Base-by-base conservation (phyloP, 768 basidiomycete species). In the Leccinum variicolor region DNA sequence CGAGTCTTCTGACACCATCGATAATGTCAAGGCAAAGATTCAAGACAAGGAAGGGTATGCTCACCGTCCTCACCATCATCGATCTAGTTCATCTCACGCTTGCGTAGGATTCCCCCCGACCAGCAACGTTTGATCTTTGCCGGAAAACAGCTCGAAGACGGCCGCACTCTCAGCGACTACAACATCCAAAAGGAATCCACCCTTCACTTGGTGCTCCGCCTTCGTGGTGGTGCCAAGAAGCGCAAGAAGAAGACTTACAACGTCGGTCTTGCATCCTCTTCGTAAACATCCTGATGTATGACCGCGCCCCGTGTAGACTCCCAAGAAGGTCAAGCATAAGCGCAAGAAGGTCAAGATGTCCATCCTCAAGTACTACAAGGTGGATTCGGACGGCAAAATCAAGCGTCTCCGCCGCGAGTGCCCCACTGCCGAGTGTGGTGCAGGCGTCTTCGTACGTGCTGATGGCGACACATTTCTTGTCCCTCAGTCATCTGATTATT, bases 311-410 rank as follows among this genome's bases (percentile, higher is more conserved):
- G 48, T 59, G 28, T 66, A 91, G 89, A 96, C 94, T 70, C 94
- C 94, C 77, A 97, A 96, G 85, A 98, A 98, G 85, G 87, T 97
- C 85, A 98, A 97, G 89, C 95, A 96, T 83, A 97, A 97, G 86
- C 89, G 90, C 77, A 98, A 98, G 85, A 97, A 98, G 84, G 93
- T 96, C 83, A 98, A 98, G 89, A 98, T 99, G 94, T 80, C 94
- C 71, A 97, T 98, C 80, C 83, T 99, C 76, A 98, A 98, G 80
- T 99, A 97, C 85, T 99, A 98, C 84, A 96, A 97, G 81, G 95
- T 99, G 67, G 96, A 98, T 79, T 95, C 94, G 48, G 96, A 98
- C 68, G 97, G 96, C 75, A 98, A 97, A 81, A 95, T 98, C 84
- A 97, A 97, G 84, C 94, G 97, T 74, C 87, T 99, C 60, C 87